Conservation (phyloP, 2,329 filamentous ascomycete species). For the Aspergillus intermedius region DNA sequence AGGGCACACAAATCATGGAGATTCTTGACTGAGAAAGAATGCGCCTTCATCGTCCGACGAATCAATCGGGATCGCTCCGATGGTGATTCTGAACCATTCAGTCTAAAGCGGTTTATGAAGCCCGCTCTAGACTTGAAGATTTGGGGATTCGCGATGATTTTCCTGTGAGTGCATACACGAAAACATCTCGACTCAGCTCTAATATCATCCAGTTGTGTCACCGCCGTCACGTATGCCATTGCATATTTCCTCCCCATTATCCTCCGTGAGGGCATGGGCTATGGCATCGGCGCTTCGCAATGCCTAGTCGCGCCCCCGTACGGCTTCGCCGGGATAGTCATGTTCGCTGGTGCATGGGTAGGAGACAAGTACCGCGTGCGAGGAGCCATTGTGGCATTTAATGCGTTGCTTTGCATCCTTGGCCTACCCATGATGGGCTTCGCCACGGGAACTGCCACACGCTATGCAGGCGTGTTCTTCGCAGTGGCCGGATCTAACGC, state of each 20-base stretch:
- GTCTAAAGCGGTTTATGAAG: conserved; percentile 40
- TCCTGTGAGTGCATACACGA: conserved; percentile 41
- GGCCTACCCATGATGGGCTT: conserved; percentile 70
- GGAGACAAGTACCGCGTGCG: conserved; percentile 63
- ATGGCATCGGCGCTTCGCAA: conserved; percentile 57
- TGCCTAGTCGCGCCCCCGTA: conserved; percentile 67
- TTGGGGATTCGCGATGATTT: conserved; percentile 50
- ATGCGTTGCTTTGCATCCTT: conserved; percentile 60
- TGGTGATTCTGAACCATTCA: conserved; percentile 44
- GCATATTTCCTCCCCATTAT: conserved; percentile 76
- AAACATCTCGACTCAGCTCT: neutral
- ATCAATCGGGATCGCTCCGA: conserved; percentile 50
- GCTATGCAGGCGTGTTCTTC: conserved; percentile 72
- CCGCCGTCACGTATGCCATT: conserved; percentile 68
- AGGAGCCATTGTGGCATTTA: conserved; percentile 60
- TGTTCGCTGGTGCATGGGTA: conserved; percentile 54
- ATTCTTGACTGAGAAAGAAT: conserved; percentile 35
- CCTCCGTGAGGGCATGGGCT: conserved; percentile 56
- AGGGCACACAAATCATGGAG: conserved; percentile 25
- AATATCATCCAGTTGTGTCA: conserved; percentile 41
- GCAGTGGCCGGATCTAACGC: conserved; percentile 67
- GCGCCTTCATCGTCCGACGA: conserved; percentile 44
- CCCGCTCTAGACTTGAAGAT: conserved; percentile 47
- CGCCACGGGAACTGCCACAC: conserved; percentile 47
- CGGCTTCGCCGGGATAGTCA: conserved; percentile 57